Percentiles rank a stretch among this genome's conserved stretches.
These are phyloP conservation scores for Ustilago shanxiensis DNA, from an alignment of 1,284 basidiomycete species.

Conservation along the genomic window DNA sequence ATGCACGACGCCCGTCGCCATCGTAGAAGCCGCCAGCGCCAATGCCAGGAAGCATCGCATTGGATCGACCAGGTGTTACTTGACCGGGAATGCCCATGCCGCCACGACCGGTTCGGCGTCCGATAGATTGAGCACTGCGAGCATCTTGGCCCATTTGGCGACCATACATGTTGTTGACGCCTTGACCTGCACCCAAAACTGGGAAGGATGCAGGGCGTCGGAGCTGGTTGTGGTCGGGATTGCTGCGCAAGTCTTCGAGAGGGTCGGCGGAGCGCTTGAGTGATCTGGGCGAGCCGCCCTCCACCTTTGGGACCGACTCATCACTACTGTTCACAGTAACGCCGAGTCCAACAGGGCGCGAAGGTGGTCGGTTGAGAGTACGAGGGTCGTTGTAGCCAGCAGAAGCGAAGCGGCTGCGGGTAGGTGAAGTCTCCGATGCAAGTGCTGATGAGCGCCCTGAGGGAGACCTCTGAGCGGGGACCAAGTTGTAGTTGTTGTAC, in stretches of 20 bases:
- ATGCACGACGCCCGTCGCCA: slow-evolving; percentile 36
- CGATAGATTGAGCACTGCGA: slow-evolving; percentile 30
- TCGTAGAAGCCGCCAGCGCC: slow-evolving; percentile 36
- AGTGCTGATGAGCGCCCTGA: slow-evolving; percentile 29
- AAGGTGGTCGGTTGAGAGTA: slow-evolving; percentile 27
- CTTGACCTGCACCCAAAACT: slow-evolving; percentile 33
- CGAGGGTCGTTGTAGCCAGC: slow-evolving; percentile 41
- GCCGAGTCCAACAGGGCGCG: slow-evolving; percentile 41
- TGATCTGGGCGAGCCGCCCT: slow-evolving; percentile 43
- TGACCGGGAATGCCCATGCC: slow-evolving; percentile 36
- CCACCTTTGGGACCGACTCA: slow-evolving; percentile 25
- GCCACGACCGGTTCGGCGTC: slow-evolving; percentile 37
- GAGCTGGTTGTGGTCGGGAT: slow-evolving; percentile 39
- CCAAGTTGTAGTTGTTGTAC: slow-evolving; percentile 52
- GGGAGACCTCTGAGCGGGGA: slow-evolving; percentile 38
- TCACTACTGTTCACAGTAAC: slow-evolving; percentile 43
- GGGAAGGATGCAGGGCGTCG: slow-evolving; percentile 51
- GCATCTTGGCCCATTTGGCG: slow-evolving; percentile 37
- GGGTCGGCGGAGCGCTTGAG: slow-evolving; percentile 52
- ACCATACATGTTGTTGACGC: slow-evolving; percentile 35
- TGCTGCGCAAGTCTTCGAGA: slow-evolving; percentile 36
- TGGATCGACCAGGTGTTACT: slow-evolving; percentile 38
- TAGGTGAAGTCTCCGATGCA: slow-evolving; percentile 37
- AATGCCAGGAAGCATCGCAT: slow-evolving; percentile 37
- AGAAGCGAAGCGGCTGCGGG: slow-evolving; percentile 44